Base-by-base conservation (phyloP, 2,329 filamentous ascomycete species). In the Colletotrichum echinochloae region DNA sequence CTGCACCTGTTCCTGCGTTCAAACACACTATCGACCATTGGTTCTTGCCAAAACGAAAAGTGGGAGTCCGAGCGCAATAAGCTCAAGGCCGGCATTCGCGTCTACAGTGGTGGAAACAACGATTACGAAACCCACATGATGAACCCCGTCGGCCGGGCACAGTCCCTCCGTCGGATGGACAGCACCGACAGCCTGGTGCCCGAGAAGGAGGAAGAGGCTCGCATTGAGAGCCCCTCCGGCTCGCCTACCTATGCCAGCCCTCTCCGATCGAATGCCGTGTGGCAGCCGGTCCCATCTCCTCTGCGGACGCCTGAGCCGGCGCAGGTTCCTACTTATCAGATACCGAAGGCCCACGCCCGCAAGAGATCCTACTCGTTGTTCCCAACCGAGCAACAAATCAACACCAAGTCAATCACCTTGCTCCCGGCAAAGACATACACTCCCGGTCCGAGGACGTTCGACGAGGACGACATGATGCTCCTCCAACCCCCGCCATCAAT, bases 1-100 rank as follows among this genome's bases (percentile, higher is more conserved):
- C 83, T 92, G 30, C 90, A 92, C 74, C 81, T 93, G 11, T 91
- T 92, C 74, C 83, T 93, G 60, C 87, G 91, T 73, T 89, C 90
- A 3, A 91, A 89, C 73, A 88, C 86, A 18, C 83, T 86, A 16
- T 84, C 86, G 16, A 87, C 87, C 33, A 88, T 90, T 60, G 85
- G 79, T 65, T 81, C 83, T 74, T 81, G 82, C 59, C 59, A 61
- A 37, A 28, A 5, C 33, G 81, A 84, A 79, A 84, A 83, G 79
- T 74, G 77, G 74, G 85, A 85, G 77, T 84, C 82, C 73, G 84
- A 83, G 75, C 83, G 78, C 75, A 85, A 81, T 65, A 79, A 81
- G 71, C 74, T 80, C 23, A 81, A 82, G 74, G 82, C 85, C 60
- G 81, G 81, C 62, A 83, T 87, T 57, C 80, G 83, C 41, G 81